A percentile compares a stretch with the other conserved stretches of the same genome.
phyloP scores from a whole-genome alignment of 257 asterid species.

The Pogostemon cablin region DNA sequence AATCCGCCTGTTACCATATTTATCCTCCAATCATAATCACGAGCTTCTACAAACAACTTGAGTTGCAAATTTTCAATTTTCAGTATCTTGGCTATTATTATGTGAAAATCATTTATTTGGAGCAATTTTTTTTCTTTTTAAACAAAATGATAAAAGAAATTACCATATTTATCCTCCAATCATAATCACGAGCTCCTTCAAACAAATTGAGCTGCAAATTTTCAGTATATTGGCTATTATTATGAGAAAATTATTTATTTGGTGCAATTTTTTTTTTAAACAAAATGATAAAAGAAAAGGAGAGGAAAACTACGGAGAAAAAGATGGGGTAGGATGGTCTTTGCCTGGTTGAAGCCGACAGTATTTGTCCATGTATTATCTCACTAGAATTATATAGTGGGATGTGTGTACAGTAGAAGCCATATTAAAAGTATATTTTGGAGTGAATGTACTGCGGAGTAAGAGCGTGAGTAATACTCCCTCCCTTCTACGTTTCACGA shows the following conservation, averaged over 20 bases:
- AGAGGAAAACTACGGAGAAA: constrained; percentile 29
- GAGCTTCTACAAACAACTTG: constrained; percentile 30
- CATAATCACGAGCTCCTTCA: constrained; percentile 29
- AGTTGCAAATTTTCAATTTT: constrained; percentile 32
- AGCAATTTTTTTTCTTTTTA: not conserved
- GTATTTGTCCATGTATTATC: constrained; percentile 14
- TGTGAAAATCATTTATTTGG: constrained; percentile 17
- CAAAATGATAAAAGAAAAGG: not conserved
- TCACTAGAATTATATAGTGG: too few relatives aligned
- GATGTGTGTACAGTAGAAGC: too few relatives aligned
- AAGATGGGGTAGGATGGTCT: constrained; percentile 52
- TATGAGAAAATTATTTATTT: constrained; percentile 19
- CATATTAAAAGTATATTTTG: too few relatives aligned
- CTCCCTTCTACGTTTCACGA: too few relatives aligned
- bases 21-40: constrained; percentile 29
- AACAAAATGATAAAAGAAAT: not conserved
- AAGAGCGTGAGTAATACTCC: too few relatives aligned
- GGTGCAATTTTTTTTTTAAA: not conserved
- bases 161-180: constrained; percentile 7
- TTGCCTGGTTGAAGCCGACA: constrained; percentile 97
- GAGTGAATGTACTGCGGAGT: too few relatives aligned
- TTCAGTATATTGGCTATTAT: constrained; percentile 18
- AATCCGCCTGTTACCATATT: constrained; percentile 40
- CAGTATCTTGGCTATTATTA: constrained; percentile 19
- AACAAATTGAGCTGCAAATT: constrained; percentile 38